Evolutionary conservation across 2,329 filamentous ascomycete species (phyloP).

Genomic region (Microcyclosporella mali): DNA sequence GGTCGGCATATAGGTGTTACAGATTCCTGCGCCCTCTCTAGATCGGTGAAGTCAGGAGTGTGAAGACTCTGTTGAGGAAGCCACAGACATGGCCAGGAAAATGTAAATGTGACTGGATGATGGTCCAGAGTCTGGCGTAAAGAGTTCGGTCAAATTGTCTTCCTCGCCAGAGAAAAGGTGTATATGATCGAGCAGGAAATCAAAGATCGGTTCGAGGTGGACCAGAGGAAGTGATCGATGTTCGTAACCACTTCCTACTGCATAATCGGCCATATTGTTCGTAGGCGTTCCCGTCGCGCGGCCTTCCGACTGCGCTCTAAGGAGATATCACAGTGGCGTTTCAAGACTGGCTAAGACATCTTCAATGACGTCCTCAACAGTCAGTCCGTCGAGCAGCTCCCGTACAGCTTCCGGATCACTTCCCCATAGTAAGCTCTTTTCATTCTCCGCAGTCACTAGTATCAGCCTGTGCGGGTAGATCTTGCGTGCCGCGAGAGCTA

Average conservation of each 20-base stretch:
- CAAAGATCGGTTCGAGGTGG: neutral
- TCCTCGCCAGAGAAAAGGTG: neutral
- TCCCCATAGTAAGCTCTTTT: conserved; percentile 90
- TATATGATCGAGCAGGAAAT: neutral
- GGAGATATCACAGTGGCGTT: conserved; percentile 40
- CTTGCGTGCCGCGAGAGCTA: conserved; percentile 76
- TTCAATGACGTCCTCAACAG: conserved; percentile 52
- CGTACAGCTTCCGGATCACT: conserved; percentile 67
- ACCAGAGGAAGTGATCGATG: neutral
- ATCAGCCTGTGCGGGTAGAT: conserved; percentile 79
- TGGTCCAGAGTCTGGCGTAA: neutral
- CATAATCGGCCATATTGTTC: too few species aligned
- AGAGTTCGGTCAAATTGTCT: neutral
- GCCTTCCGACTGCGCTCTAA: neutral
- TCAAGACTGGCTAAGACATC: conserved; percentile 53
- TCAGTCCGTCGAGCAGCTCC: conserved; percentile 56
- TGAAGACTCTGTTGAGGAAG: conserved; percentile 5
- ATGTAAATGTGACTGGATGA: conserved; percentile 7
- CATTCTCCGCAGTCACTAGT: conserved; percentile 62
- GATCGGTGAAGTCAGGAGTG: conserved; percentile 8
- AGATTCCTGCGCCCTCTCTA: conserved; percentile 2
- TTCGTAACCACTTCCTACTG: too few species aligned
- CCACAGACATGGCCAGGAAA: conserved; percentile 1
- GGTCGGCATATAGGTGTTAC: conserved; percentile 6
- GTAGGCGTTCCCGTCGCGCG: too few species aligned